Conservation (phyloP, 257 asterid species). For the Mentha longifolia region DNA sequence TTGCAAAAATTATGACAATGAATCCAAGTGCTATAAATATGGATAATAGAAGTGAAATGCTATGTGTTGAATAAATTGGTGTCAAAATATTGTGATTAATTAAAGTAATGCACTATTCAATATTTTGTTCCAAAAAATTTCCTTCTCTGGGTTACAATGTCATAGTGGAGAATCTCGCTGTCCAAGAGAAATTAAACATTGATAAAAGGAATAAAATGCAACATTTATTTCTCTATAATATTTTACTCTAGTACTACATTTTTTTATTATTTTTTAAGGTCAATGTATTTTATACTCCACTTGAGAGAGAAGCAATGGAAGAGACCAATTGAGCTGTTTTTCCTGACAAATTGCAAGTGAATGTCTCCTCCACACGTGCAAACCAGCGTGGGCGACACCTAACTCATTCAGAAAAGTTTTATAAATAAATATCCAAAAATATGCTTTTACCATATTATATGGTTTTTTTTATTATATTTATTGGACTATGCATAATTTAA, state of each 20-base stretch:
- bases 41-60: too few relatives aligned
- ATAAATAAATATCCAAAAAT: too few relatives aligned
- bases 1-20: too few relatives aligned
- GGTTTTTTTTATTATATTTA: too few relatives aligned
- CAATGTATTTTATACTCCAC: neutral
- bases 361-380: conserved; percentile 34
- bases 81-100: too few relatives aligned
- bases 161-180: neutral
- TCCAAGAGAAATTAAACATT: conserved; percentile 9
- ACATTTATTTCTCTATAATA: neutral
- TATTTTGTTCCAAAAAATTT: too few relatives aligned
- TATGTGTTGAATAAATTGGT: too few relatives aligned
- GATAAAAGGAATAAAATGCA: neutral
- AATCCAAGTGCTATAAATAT: too few relatives aligned
- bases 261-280: too few relatives aligned
- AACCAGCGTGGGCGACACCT: conserved; percentile 25
- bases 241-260: too few relatives aligned
- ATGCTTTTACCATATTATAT: too few relatives aligned
- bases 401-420: conserved; percentile 1
- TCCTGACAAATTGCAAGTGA: conserved; percentile 15
- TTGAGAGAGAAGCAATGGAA: conserved; percentile 12
- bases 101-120: neutral
- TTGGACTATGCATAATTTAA: too few relatives aligned
- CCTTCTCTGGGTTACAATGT: neutral
- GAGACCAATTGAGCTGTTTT: conserved; percentile 28